Evolutionary conservation across 163 green algal species (phyloP).

Genomic region (Chlamydomonas reinhardtii): DNA sequence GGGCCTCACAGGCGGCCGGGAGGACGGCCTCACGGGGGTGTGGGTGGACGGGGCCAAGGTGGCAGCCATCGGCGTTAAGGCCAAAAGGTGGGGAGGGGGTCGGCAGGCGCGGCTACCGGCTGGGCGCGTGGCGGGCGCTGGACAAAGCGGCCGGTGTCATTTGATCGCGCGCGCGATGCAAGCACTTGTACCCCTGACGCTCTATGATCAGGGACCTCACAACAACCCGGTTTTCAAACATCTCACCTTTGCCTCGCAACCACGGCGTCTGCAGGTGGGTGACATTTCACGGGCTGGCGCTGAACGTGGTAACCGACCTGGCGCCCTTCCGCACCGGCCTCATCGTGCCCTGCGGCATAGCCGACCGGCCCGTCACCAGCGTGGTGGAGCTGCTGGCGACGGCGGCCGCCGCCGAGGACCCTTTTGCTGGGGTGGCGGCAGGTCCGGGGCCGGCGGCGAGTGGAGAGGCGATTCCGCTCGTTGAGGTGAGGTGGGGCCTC

Average conservation of each 20-base stretch:
- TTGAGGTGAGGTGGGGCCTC: not conserved
- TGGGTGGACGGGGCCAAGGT: conserved; percentile 94
- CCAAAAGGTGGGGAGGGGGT: conserved; percentile 40
- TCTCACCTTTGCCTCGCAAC: too few relatives aligned
- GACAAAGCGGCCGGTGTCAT: too few relatives aligned
- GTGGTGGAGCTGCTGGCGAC: conserved; percentile 56
- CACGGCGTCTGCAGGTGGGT: conserved; percentile 91
- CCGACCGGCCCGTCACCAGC: conserved; percentile 72
- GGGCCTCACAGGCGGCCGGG: conserved; percentile 77
- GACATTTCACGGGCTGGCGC: conserved; percentile 93
- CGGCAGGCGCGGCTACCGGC: conserved; percentile 29
- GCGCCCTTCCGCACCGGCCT: conserved; percentile 70
- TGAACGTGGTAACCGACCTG: conserved; percentile 94
- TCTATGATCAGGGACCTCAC: too few relatives aligned
- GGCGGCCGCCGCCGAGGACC: not conserved
- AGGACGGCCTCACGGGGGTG: conserved; percentile 93
- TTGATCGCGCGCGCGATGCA: not conserved
- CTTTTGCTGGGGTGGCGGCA: not conserved
- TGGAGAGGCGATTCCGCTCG: conserved; percentile 6
- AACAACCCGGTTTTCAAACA: too few relatives aligned
- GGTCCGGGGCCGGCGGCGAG: not conserved
- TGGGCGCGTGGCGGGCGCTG: too few relatives aligned
- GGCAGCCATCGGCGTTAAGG: conserved; percentile 94
- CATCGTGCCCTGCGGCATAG: conserved; percentile 98
- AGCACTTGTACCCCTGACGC: too few relatives aligned